phyloP scores from a whole-genome alignment of 176 grass and related monocot species.

The Rhynchospora breviuscula region DNA sequence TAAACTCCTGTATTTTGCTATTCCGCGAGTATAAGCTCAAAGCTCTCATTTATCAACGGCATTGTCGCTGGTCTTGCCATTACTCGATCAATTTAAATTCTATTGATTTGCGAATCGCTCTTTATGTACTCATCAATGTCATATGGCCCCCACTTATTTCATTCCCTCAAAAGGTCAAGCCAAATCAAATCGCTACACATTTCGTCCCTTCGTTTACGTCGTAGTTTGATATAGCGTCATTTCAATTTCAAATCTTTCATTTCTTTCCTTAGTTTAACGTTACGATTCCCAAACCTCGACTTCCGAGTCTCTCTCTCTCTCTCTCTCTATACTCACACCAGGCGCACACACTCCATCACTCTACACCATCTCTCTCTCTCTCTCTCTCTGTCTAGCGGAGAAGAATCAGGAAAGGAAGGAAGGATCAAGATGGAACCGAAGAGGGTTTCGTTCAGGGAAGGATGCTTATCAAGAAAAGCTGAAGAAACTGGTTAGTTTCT shows the following conservation, averaged over 20 bases:
- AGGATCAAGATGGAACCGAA: constrained; percentile 29
- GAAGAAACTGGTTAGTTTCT: constrained; percentile 66
- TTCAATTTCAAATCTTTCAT: constrained; percentile 30
- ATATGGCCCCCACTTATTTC: not conserved
- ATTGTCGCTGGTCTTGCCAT: not conserved
- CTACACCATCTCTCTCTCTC: not conserved
- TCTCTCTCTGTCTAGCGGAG: not conserved
- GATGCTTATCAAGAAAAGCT: constrained; percentile 58
- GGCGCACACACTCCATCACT: not conserved
- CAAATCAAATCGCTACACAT: not conserved
- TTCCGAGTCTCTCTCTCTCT: not conserved
- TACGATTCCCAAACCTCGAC: not conserved
- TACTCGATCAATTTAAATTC: not conserved
- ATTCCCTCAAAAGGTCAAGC: not conserved
- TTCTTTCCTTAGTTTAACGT: constrained; percentile 25
- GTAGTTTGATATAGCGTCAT: not conserved
- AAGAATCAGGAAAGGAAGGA: constrained; percentile 9
- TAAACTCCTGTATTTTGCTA: not conserved
- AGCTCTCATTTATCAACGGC: constrained; percentile 2
- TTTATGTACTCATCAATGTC: not conserved
- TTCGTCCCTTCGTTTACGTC: not conserved
- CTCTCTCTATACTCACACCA: not conserved
- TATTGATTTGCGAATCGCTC: not conserved
- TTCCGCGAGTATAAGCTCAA: not conserved
- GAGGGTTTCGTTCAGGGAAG: constrained; percentile 61